A percentile compares a stretch with the other conserved stretches of the same genome.
phyloP scores from a whole-genome alignment of 2,329 filamentous ascomycete genomes.

The Blastomyces parvus region DNA sequence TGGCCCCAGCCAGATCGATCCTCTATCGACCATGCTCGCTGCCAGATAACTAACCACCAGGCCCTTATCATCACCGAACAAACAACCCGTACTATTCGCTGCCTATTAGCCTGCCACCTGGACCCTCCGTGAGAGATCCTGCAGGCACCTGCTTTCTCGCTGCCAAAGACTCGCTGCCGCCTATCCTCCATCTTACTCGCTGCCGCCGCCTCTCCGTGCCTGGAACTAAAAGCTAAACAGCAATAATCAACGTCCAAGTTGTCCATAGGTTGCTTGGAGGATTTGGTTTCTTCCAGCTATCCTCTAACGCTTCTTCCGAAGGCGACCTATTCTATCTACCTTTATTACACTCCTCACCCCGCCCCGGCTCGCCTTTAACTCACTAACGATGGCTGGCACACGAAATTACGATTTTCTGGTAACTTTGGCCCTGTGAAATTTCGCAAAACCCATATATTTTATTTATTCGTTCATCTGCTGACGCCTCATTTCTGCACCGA shows the following conservation, averaged over 20 bases:
- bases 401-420: conserved; percentile 99
- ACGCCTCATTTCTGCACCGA: conserved; percentile 3
- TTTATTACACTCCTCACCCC: too few relatives aligned
- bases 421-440: conserved; percentile 33
- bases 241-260: too few relatives aligned
- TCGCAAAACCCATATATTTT: neutral
- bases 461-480: conserved; percentile 9
- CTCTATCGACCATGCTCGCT: too few relatives aligned
- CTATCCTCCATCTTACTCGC: too few relatives aligned
- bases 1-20: too few relatives aligned
- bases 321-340: too few relatives aligned
- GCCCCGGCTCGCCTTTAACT: neutral
- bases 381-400: conserved; percentile 70
- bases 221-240: too few relatives aligned
- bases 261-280: neutral
- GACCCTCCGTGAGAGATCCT: neutral
- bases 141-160: neutral
- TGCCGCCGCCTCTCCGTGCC: neutral
- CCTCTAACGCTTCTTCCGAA: neutral
- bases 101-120: neutral
- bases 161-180: neutral
- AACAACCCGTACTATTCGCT: neutral
- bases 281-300: neutral
- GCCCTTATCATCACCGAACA: neutral
- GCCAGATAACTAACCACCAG: neutral